These are phyloP conservation scores for Sporothrix pseudoabietina DNA, from an alignment of 2,329 filamentous ascomycete genomes.

Conservation along the genomic window DNA sequence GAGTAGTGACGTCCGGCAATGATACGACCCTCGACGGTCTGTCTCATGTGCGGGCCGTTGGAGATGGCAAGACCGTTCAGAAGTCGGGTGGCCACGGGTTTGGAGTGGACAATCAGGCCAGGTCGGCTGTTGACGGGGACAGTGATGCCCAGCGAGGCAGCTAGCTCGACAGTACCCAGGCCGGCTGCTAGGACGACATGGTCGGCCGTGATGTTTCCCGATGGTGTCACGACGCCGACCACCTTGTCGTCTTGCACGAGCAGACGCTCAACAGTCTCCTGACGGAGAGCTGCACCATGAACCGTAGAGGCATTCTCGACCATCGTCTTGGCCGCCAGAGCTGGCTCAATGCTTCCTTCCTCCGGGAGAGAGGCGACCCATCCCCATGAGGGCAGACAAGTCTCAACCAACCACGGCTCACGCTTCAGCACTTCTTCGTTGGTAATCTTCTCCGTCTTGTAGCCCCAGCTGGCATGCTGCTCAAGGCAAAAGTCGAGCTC, in stretches of 20 bases:
- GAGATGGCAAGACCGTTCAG: conserved; percentile 37
- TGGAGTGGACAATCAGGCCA: conserved; percentile 40
- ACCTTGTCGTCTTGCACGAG: conserved; percentile 33
- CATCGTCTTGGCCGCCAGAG: conserved; percentile 34
- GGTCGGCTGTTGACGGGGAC: conserved; percentile 37
- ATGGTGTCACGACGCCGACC: conserved; percentile 34
- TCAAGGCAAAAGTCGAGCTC: conserved; percentile 35
- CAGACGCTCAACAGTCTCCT: not conserved
- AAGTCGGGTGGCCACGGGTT: conserved; percentile 35
- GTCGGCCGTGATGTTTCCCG: conserved; percentile 34
- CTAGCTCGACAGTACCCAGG: conserved; percentile 38
- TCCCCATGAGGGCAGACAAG: conserved; percentile 33
- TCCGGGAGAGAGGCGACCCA: conserved; percentile 35
- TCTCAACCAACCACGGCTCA: conserved; percentile 33
- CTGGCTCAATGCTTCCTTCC: conserved; percentile 40
- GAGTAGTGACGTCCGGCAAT: conserved; percentile 37
- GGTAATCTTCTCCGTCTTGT: conserved; percentile 36
- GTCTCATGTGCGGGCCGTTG: conserved; percentile 39
- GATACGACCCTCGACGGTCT: conserved; percentile 39
- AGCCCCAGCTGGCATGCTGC: conserved; percentile 39
- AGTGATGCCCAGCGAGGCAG: conserved; percentile 36
- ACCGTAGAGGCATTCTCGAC: conserved; percentile 10
- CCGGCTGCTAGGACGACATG: conserved; percentile 42
- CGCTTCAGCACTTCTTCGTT: conserved; percentile 31
- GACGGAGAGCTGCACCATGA: not conserved